These are phyloP conservation scores for Brassica hybrid DNA, from an alignment of 441 rosid species.

Conservation along the genomic window DNA sequence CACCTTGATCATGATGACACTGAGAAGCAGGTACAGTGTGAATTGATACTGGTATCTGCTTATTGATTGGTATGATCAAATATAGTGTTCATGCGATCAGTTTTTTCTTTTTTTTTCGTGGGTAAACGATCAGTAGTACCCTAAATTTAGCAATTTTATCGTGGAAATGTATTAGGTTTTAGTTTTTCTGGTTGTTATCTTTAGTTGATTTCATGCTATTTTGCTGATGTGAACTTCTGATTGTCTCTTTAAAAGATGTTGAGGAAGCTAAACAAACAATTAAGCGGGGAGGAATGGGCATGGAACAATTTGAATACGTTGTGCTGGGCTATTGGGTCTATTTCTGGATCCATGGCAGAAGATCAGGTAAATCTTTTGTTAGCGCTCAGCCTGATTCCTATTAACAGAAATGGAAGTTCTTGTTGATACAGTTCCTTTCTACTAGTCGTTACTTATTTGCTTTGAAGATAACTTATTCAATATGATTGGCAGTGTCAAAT, in stretches of 20 bases:
- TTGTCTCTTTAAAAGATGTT: constrained; percentile 65
- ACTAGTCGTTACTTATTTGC: neutral
- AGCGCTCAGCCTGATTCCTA: too few relatives aligned
- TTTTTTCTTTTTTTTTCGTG: neutral
- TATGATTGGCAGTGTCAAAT: neutral
- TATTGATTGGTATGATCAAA: neutral
- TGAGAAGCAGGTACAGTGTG: constrained; percentile 83
- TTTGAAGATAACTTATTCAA: constrained; percentile 1
- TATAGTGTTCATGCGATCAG: neutral
- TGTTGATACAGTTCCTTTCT: neutral
- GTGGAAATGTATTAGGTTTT: neutral
- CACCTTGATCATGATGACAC: constrained; percentile 99
- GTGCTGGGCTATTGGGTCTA: constrained; percentile 99
- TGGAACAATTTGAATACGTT: constrained; percentile 98
- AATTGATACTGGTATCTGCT: neutral
- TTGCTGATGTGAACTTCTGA: constrained; percentile 26
- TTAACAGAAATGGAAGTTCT: neutral
- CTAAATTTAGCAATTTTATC: neutral
- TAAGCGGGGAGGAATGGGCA: constrained; percentile 98
- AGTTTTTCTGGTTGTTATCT: too few relatives aligned
- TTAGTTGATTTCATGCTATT: neutral
- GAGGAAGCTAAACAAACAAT: constrained; percentile 92
- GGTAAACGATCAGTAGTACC: neutral
- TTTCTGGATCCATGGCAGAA: constrained; percentile 99
- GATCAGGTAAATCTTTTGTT: constrained; percentile 70